These are phyloP conservation scores for Dactylorhiza incarnata DNA, from an alignment of 106 monocot species.

Conservation along the genomic window DNA sequence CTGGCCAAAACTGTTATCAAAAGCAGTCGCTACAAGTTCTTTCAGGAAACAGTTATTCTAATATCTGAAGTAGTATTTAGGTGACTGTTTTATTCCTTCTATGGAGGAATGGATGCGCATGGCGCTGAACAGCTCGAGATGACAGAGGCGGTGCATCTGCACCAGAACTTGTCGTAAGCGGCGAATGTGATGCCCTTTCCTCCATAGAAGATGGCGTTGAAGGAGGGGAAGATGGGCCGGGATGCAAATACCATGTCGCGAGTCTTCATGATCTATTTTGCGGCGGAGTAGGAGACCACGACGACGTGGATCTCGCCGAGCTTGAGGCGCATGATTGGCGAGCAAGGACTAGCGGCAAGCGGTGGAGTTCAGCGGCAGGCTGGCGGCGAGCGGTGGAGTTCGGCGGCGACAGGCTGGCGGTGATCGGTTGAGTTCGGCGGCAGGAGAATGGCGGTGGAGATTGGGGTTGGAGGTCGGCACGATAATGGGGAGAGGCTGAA, in stretches of 20 bases:
- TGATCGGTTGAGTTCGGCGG: too few relatives aligned
- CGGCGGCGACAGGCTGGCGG: too few relatives aligned
- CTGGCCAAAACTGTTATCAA: too few relatives aligned
- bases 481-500: too few relatives aligned
- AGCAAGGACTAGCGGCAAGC: background rate
- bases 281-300: background rate
- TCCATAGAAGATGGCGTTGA: background rate
- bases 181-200: background rate
- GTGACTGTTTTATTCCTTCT: too few relatives aligned
- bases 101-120: slow-evolving; percentile 2
- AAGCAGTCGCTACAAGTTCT: too few relatives aligned
- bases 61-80: too few relatives aligned
- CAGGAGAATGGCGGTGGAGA: too few relatives aligned
- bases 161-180: slow-evolving; percentile 1
- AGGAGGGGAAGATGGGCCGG: background rate
- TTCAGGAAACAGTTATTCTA: too few relatives aligned
- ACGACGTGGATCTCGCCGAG: background rate
- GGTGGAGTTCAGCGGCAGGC: background rate
- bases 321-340: slow-evolving; percentile 1
- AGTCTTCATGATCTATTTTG: background rate
- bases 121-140: background rate
- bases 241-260: slow-evolving; percentile 7
- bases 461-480: too few relatives aligned
- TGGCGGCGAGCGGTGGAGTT: too few relatives aligned
- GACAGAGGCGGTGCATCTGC: background rate